Evolutionary conservation across 352 stramenopile species (phyloP).

Genomic region (Phytophthora agathidicida): DNA sequence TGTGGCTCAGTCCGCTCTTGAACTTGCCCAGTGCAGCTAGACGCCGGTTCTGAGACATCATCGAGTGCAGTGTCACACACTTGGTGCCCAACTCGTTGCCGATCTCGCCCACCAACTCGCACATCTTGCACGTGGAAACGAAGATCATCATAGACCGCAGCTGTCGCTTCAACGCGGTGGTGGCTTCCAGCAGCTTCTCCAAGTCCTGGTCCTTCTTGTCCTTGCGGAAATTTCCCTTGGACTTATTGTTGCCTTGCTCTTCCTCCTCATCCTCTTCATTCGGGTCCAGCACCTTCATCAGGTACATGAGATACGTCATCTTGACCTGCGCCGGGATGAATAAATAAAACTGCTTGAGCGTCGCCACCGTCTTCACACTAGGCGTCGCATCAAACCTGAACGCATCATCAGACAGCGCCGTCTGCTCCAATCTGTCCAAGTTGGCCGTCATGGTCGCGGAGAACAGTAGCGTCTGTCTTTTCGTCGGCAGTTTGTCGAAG

Average conservation of each 20-base stretch:
- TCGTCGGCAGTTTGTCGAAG: conserved; percentile 72
- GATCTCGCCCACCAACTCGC: conserved; percentile 94
- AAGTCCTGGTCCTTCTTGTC: conserved; percentile 42
- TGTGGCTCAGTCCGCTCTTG: conserved; percentile 91
- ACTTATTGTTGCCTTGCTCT: conserved; percentile 39
- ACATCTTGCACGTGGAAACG: conserved; percentile 96
- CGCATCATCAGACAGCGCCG: conserved; percentile 58
- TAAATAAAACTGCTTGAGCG: conserved; percentile 97
- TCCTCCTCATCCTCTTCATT: conserved; percentile 70
- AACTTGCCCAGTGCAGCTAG: conserved; percentile 97
- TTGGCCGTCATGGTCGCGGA: conserved; percentile 97
- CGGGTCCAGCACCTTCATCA: conserved; percentile 74
- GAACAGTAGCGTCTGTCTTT: conserved; percentile 97
- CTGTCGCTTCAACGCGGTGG: conserved; percentile 34
- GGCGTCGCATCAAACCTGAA: conserved; percentile 82
- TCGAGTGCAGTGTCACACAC: conserved; percentile 96
- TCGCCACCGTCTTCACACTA: conserved; percentile 90
- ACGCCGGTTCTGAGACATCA: conserved; percentile 95
- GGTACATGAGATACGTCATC: conserved; percentile 94
- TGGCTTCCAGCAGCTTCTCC: conserved; percentile 27
- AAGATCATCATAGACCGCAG: conserved; percentile 96
- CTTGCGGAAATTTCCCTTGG: conserved; percentile 27
- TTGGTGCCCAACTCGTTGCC: conserved; percentile 92
- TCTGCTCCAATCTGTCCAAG: conserved; percentile 84
- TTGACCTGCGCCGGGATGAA: conserved; percentile 98